Evolutionary conservation across 148 eudicot genomes (phyloP), one percentile per base, ranked within the genome.

Genomic region (Polygonum maritimum): DNA sequence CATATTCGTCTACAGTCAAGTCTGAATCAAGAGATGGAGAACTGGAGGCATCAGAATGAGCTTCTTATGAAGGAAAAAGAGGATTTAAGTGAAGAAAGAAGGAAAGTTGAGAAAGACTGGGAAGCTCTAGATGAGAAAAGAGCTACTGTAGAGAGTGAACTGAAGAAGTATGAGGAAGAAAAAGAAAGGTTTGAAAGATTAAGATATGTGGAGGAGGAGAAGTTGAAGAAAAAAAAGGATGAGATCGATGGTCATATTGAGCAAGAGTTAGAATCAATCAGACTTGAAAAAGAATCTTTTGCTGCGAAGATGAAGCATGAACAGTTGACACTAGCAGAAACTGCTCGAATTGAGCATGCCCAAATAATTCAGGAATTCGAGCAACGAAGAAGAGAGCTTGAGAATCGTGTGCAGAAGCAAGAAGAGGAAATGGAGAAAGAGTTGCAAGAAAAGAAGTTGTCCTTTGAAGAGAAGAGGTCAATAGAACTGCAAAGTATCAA

Each of bases 61-160:
- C 77, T 89, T 75, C 77, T 92, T 76, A 76, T 76, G 76, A 95
- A 88, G 82, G 94, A 92, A 84, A 74, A 49, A 69, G 91, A 85
- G 76, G 92, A 89, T 54, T 79, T 95, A 83, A 92, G 85, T 83
- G 83, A 80, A 71, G 92, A 92, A 58, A 90, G 89, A 60, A 74
- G 58, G 77, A 91, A 81, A 80, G 92, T 92, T 80, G 96, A 95
- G 91, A 87, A 80, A 78, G 92, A 92, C 49, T 95, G 99, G 99
- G 96, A 92, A 74, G 89, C 84, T 26, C 82, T 95, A 79, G 97
- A 95, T 87, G 91, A 90, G 78, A 95, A 92, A 78, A 81, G 85
- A 78, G 83, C 79, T 71, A 70, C 48, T 35, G 58, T 92, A 49
- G 49, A 80, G 47, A 84, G 73, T 19, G 91, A 89, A 57, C 73